These are phyloP conservation scores for Blastobotrys ciferrii DNA, from an alignment of 1,139 yeast species.

Conservation along the genomic window DNA sequence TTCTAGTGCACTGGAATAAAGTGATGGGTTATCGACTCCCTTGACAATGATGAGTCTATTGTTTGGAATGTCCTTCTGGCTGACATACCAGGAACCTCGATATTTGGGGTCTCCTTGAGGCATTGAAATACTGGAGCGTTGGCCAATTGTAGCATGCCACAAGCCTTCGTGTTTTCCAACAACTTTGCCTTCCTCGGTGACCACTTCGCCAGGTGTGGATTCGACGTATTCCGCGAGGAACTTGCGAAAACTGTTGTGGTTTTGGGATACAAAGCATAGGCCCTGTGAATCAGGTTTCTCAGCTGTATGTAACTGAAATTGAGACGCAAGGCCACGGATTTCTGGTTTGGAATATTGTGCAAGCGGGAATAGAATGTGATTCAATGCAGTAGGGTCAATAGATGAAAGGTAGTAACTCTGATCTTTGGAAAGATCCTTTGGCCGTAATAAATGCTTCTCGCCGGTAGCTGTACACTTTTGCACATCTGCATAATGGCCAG, in stretches of 20 bases:
- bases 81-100: slow-evolving; percentile 83
- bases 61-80: slow-evolving; percentile 58
- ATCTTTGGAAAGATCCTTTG: slow-evolving; percentile 64
- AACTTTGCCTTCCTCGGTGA: slow-evolving; percentile 61
- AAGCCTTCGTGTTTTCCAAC: slow-evolving; percentile 85
- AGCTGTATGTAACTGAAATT: slow-evolving; percentile 57
- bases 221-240: slow-evolving; percentile 74
- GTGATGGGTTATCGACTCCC: slow-evolving; percentile 62
- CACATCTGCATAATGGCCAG: slow-evolving; percentile 85
- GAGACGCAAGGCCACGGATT: slow-evolving; percentile 63
- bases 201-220: slow-evolving; percentile 71
- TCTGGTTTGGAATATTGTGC: slow-evolving; percentile 75
- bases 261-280: slow-evolving; percentile 82
- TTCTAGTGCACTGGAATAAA: slow-evolving; percentile 48
- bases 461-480: slow-evolving; percentile 28
- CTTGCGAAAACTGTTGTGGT: slow-evolving; percentile 62
- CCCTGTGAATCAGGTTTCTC: slow-evolving; percentile 92
- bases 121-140: slow-evolving; percentile 71
- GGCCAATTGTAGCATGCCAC: slow-evolving; percentile 96
- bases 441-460: slow-evolving; percentile 54
- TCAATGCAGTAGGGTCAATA: slow-evolving; percentile 49
- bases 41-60: slow-evolving; percentile 78
- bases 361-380: slow-evolving; percentile 67
- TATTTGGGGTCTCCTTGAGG: slow-evolving; percentile 80
- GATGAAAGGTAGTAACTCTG: slow-evolving; percentile 88